Evolutionary conservation across 768 basidiomycete genomes (phyloP).

Genomic region (Cubamyces lactineus): DNA sequence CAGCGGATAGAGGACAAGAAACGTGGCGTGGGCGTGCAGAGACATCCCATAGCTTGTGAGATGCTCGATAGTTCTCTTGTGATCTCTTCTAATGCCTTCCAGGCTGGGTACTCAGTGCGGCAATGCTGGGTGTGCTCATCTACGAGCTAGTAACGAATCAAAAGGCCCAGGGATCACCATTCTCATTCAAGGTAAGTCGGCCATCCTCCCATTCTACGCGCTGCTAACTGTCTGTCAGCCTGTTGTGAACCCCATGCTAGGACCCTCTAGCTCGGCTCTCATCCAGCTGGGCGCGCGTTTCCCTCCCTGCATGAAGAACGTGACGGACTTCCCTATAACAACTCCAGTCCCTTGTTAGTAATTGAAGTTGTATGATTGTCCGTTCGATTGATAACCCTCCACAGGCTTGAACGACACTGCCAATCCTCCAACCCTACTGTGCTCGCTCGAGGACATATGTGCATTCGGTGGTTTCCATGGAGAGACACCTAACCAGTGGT

Average conservation of each 20-base stretch:
- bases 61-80: constrained; percentile 3
- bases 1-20: constrained; percentile 90
- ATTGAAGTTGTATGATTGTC: neutral
- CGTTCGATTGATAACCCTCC: neutral
- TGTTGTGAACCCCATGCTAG: constrained; percentile 86
- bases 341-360: constrained; percentile 62
- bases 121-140: constrained; percentile 79
- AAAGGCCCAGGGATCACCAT: constrained; percentile 75
- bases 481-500: constrained; percentile 56
- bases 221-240: constrained; percentile 48
- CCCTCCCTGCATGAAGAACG: constrained; percentile 87
- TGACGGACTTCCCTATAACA: constrained; percentile 56
- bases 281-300: constrained; percentile 92
- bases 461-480: constrained; percentile 77
- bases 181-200: constrained; percentile 76
- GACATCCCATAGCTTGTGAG: constrained; percentile 76
- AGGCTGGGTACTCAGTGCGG: constrained; percentile 67
- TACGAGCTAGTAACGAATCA: constrained; percentile 82
- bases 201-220: neutral
- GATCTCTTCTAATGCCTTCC: constrained; percentile 27
- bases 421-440: constrained; percentile 70
- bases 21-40: constrained; percentile 82
- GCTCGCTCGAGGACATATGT: constrained; percentile 82
- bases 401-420: constrained; percentile 82
- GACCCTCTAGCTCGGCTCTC: constrained; percentile 81